Evolutionary conservation across 805 yeast genomes (phyloP), one percentile per base, ranked within the genome.

Genomic region (Myxozyma lipomycoides): DNA sequence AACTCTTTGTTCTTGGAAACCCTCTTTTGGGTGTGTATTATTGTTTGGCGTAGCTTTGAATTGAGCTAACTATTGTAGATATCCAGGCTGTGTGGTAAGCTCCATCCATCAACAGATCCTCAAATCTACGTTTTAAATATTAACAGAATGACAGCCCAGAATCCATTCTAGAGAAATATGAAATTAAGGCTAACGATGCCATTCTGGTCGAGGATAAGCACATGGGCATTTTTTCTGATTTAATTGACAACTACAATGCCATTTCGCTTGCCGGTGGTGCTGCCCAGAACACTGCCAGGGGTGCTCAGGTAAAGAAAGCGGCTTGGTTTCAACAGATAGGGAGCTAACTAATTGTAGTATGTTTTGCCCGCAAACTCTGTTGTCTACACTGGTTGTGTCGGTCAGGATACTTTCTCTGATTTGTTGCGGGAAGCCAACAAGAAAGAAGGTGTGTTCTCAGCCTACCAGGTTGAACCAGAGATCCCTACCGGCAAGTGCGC

Each of bases 211-310:
- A 86, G 62, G 89, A 81, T 59, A 78, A 83, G 69, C 96, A 88
- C 73, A 72, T 82, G 81, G 86, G 91, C 48, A 86, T 93, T 67
- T 93, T 76, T 70, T 83, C 79, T 52, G 98, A 93, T 70, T 78
- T 86, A 60, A 72, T 88, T 48, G 69, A 74, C 34, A 73, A 73
- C 67, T 73, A 77, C 34, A 78, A 76, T 52, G 81, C 87, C 56
- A 78, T 81, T 63, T 71, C 82, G 55, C 80, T 91, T 61, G 98
- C 99, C 56, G 99, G 99, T 62, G 99, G 99, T 69, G 99, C 99
- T 64, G 98, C 97, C 55, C 99, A 93, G 75, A 93, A 93, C 77
- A 81, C 98, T 59, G 97, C 98, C 51, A 83, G 99, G 73, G 99
- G 96, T 67, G 98, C 98, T 45, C 97, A 91, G 67, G 56, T 52